phyloP scores from a whole-genome alignment of 768 basidiomycete species.

The Rhodotorula diobovata region DNA sequence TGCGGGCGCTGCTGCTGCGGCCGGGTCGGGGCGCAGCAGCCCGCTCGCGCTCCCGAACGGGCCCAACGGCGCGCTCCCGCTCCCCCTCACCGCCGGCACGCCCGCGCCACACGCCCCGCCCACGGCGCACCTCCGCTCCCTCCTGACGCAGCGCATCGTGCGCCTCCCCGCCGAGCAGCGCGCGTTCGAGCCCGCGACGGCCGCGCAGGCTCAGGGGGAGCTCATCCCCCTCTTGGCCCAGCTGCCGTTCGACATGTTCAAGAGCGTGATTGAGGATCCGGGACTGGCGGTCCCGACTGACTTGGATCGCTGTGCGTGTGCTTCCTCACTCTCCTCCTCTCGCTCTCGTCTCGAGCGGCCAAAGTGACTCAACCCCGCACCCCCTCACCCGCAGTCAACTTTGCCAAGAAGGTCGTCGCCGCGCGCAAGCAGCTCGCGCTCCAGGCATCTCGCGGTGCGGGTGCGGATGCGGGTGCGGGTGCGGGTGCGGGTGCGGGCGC shows the following conservation, averaged over 20 bases:
- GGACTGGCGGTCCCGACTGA: slow-evolving; percentile 5
- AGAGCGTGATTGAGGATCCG: slow-evolving; percentile 3
- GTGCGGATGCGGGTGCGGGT: not conserved
- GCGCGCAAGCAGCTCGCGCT: slow-evolving; percentile 13
- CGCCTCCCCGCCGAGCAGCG: slow-evolving; percentile 1
- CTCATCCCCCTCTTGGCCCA: slow-evolving; percentile 14
- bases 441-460: no score
- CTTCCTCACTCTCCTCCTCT: not conserved
- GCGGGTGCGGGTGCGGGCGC: not conserved
- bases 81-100: not conserved
- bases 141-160: slow-evolving; percentile 1
- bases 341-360: not conserved
- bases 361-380: no score
- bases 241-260: slow-evolving; percentile 31
- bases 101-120: not conserved
- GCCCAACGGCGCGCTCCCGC: not conserved
- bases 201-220: not conserved
- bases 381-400: slow-evolving; percentile 16
- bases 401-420: slow-evolving; percentile 25
- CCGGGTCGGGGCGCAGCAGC: not conserved
- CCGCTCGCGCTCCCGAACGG: not conserved
- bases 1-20: no score
- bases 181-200: slow-evolving; percentile 7
- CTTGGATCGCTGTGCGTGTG: slow-evolving; percentile 25
- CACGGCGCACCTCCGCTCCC: not conserved